Percentiles rank a stretch among this genome's conserved stretches.
phyloP scores from a whole-genome alignment of 345 rosid genomes.

The Aethionema arabicum region DNA sequence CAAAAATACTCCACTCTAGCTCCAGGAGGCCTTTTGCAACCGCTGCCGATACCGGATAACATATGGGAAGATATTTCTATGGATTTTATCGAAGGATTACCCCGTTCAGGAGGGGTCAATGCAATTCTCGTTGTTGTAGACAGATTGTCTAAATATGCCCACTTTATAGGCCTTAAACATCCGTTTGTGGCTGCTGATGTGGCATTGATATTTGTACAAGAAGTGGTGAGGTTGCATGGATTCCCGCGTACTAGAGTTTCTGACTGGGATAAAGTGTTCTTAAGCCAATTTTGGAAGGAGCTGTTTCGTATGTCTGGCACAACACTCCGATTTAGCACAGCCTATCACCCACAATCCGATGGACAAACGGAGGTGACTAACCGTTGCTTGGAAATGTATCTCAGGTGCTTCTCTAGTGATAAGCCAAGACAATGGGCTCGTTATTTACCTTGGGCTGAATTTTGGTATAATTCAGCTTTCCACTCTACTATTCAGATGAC shows the following conservation, averaged over 20 bases:
- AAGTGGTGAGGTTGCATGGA: constrained; percentile 1
- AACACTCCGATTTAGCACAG: background rate
- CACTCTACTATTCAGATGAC: background rate
- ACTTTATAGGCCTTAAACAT: constrained; percentile 5
- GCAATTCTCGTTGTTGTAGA: constrained; percentile 17
- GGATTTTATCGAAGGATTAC: background rate
- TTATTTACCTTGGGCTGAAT: background rate
- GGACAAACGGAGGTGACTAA: background rate
- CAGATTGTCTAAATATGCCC: constrained; percentile 1
- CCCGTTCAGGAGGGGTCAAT: background rate
- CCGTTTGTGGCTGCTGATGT: background rate
- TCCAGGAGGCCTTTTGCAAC: background rate
- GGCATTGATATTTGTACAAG: background rate
- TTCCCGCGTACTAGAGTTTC: constrained; percentile 6
- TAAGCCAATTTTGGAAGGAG: constrained; percentile 1
- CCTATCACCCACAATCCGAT: background rate
- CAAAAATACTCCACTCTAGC: background rate
- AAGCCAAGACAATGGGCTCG: background rate
- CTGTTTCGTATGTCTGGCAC: background rate
- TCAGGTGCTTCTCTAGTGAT: background rate
- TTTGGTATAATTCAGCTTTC: background rate
- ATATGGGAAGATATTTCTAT: background rate
- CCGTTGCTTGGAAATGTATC: background rate
- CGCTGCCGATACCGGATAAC: background rate
- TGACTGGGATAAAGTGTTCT: background rate